Evolutionary conservation across 495 filamentous ascomycete species (phyloP).

Genomic region (Platismatia glauca): DNA sequence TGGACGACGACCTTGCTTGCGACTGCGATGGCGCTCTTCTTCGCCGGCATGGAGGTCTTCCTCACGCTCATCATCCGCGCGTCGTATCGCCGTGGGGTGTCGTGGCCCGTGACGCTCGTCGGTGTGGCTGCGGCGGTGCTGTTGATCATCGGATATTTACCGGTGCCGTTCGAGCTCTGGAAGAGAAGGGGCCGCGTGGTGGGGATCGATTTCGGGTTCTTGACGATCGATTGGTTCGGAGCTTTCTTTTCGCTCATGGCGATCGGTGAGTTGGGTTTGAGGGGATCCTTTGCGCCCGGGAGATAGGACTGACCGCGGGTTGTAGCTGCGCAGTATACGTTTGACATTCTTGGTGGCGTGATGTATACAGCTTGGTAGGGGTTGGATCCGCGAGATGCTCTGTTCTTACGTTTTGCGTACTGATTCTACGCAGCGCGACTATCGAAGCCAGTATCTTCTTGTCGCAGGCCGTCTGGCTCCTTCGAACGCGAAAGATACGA

Average conservation of each 20-base stretch:
- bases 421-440: conserved; percentile 27
- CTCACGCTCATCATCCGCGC: conserved; percentile 53
- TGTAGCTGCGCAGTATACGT: conserved; percentile 54
- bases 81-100: conserved; percentile 43
- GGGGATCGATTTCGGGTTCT: conserved; percentile 58
- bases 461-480: conserved; percentile 58
- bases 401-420: background rate
- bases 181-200: conserved; percentile 60
- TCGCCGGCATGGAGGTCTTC: conserved; percentile 51
- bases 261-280: conserved; percentile 42
- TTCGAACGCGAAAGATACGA: conserved; percentile 52
- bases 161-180: conserved; percentile 63
- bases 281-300: too few relatives aligned
- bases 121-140: conserved; percentile 52
- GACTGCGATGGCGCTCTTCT: conserved; percentile 33
- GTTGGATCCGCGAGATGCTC: conserved; percentile 20
- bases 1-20: conserved; percentile 42
- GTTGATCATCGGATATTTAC: conserved; percentile 51
- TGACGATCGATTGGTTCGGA: conserved; percentile 59
- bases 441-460: conserved; percentile 60
- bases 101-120: conserved; percentile 50
- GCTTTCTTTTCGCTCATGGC: conserved; percentile 69
- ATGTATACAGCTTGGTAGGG: conserved; percentile 59
- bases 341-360: conserved; percentile 60
- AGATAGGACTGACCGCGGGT: background rate